Conservation (phyloP, 768 basidiomycete species). For the Tylopilus sp. region DNA sequence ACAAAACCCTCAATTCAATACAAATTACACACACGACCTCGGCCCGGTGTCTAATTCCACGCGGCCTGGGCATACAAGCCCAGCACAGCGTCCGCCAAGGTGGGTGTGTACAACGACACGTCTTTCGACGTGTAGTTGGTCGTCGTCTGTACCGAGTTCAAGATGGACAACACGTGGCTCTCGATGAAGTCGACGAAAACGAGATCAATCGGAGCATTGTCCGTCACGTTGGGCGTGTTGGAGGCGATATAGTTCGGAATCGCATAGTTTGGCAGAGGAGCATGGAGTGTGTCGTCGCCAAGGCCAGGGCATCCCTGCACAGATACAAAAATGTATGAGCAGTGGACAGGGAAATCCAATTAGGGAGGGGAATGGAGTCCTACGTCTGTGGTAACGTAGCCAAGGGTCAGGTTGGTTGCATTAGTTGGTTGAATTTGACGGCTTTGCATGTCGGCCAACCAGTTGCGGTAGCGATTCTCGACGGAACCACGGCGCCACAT, state of each 20-base stretch:
- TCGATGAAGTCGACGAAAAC: slow-evolving; percentile 75
- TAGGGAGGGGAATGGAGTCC: slow-evolving; percentile 16
- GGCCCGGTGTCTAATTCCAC: slow-evolving; percentile 18
- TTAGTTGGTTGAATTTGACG: slow-evolving; percentile 30
- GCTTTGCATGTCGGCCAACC: slow-evolving; percentile 57
- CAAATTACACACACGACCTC: neutral
- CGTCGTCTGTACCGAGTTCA: slow-evolving; percentile 53
- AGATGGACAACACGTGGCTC: slow-evolving; percentile 43
- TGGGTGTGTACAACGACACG: slow-evolving; percentile 50
- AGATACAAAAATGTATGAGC: too few relatives aligned
- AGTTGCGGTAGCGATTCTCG: slow-evolving; percentile 45
- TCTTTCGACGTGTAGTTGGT: slow-evolving; percentile 51
- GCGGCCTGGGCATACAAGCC: slow-evolving; percentile 37
- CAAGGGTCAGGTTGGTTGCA: slow-evolving; percentile 53
- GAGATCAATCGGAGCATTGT: slow-evolving; percentile 58
- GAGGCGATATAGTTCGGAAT: slow-evolving; percentile 60
- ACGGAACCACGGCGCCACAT: slow-evolving; percentile 46
- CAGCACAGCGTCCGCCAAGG: slow-evolving; percentile 37
- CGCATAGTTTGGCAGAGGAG: slow-evolving; percentile 52
- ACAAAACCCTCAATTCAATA: neutral
- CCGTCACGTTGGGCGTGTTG: slow-evolving; percentile 45
- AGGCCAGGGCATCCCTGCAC: slow-evolving; percentile 62
- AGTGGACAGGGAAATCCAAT: neutral
- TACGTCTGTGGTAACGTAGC: slow-evolving; percentile 66
- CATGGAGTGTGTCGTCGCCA: slow-evolving; percentile 71